phyloP scores from a whole-genome alignment of 345 rosid species.

The Odontarrhena argentea region DNA sequence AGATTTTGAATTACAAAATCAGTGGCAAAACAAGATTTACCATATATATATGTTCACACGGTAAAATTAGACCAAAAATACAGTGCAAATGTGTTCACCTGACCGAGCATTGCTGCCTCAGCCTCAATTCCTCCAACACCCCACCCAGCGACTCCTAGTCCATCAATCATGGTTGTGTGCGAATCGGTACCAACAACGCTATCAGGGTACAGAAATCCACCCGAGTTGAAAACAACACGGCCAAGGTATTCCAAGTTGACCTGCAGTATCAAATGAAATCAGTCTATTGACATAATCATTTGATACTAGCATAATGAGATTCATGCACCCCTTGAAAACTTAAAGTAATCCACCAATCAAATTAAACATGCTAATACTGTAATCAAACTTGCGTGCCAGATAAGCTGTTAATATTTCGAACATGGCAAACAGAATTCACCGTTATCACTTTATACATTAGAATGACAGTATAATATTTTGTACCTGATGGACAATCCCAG shows the following conservation, averaged over 20 bases:
- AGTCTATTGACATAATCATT: conserved; percentile 15
- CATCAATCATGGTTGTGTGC: conserved; percentile 94
- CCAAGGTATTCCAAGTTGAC: conserved; percentile 92
- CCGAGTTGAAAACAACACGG: conserved; percentile 76
- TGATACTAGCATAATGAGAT: conserved; percentile 14
- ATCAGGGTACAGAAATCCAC: conserved; percentile 78
- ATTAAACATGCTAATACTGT: conserved; percentile 13
- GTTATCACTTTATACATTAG: background rate
- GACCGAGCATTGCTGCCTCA: conserved; percentile 90
- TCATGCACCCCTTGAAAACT: conserved; percentile 8
- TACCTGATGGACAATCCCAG: conserved; percentile 86
- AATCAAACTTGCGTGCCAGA: conserved; percentile 17
- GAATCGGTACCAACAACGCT: conserved; percentile 92
- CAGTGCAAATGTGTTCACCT: conserved; percentile 48
- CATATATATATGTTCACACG: background rate
- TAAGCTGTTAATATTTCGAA: conserved; percentile 1
- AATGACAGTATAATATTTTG: background rate
- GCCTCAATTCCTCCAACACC: conserved; percentile 96
- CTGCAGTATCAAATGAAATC: conserved; percentile 46
- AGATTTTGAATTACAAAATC: conserved; percentile 36
- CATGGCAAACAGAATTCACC: background rate
- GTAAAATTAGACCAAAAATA: background rate
- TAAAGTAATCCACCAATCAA: conserved; percentile 7
- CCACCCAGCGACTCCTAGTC: conserved; percentile 92
- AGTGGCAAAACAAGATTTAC: conserved; percentile 15